Conservation (phyloP, 2,329 filamentous ascomycete species). For the Calonectria pteridis region DNA sequence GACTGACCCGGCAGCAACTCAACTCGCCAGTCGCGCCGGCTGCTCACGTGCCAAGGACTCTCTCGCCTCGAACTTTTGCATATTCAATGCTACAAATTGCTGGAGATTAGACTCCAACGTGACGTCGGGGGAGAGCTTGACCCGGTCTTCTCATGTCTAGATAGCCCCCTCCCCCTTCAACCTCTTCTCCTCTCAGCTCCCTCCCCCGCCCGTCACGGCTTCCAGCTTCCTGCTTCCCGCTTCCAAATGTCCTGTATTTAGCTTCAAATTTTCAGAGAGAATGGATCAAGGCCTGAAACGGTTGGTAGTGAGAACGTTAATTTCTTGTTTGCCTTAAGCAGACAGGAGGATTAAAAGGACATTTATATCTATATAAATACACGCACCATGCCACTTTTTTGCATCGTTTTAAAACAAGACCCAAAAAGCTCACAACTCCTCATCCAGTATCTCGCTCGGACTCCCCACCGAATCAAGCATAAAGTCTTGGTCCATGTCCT, state of each 20-base stretch:
- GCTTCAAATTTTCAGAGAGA: conserved; percentile 4
- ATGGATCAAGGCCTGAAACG: not conserved
- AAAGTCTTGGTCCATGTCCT: conserved; percentile 8
- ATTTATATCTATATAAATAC: not conserved
- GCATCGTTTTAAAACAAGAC: not conserved
- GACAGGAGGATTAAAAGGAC: not conserved
- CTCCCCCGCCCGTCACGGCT: not conserved
- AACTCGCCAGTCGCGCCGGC: not conserved
- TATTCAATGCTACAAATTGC: not conserved
- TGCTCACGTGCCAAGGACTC: not conserved
- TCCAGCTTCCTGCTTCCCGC: not conserved
- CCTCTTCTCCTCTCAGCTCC: not conserved
- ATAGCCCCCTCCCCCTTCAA: not conserved
- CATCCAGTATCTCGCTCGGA: conserved; percentile 5
- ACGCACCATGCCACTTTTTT: not conserved
- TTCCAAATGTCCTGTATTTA: conserved; percentile 7
- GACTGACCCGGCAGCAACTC: not conserved
- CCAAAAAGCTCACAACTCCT: not conserved
- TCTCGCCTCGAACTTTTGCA: not conserved
- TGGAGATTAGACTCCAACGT: not conserved
- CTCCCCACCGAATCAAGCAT: conserved; percentile 7
- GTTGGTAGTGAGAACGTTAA: not conserved
- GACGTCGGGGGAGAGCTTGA: not conserved
- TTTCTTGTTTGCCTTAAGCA: not conserved
- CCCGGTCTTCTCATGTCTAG: not conserved